Base-by-base conservation (phyloP, 2,329 filamentous ascomycete species). In the Nigrospora oryzae region DNA sequence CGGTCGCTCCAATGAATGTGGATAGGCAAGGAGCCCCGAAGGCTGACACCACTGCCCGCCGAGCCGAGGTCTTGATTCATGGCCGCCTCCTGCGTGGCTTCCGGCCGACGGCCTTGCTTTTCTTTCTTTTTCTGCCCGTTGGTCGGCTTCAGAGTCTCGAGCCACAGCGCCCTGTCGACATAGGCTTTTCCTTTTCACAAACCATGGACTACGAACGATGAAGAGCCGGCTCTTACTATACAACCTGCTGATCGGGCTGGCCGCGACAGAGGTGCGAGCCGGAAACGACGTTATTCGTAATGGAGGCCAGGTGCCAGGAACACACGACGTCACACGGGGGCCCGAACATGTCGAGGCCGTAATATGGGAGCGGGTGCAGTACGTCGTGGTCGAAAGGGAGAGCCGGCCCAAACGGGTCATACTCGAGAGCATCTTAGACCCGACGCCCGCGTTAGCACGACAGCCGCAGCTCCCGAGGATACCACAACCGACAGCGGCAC, bases 201-300 rank as follows among this genome's bases (percentile, higher is more conserved):
- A 48, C 44, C 50, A 59, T 61, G 59, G 57, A 47, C 49, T 43
- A 51, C 56, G 53, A 59, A 56, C 43, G 42, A 61, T 60, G 59
- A 53, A 53, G 55, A 58, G 54, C 58, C 47, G 57, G 56, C 52
- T 61, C 49, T 53, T 60, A 51, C 50, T 49, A 52, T 56, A 43
- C 48, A 53, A 38, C 48, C 48, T 59, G 42, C 49, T 59, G 44
- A 53, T 56, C 53, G 54, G 54, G 56, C 56, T 54, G 53, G 54
- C 51, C 50, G 56, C 56, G 54, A 53, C 51, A 48, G 53, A 51
- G 49, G 50, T 51, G 43, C 52, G 49, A 48, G 52, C 50, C 45
- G 38, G 52, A 40, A 47, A 54, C 23, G 23, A 28, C 23, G 23
- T 7, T 47, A 46, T 49, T 46, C 42, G 39, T 34, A 42, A 45